Evolutionary conservation across 192 early-diverging fungal species (phyloP).

Genomic region (Funneliformis geosporum): DNA sequence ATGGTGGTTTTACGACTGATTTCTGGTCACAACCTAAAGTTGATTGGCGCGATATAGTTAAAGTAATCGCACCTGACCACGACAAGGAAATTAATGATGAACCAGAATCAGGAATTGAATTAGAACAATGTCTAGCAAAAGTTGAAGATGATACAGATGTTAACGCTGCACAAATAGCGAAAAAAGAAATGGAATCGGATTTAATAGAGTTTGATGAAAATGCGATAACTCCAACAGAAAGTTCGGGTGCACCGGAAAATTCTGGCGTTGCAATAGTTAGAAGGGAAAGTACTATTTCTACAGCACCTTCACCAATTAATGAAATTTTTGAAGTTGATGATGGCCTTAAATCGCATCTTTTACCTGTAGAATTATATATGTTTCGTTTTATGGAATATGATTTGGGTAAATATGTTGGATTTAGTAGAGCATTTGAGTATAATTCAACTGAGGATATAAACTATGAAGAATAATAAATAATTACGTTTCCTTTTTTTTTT

Average conservation of each 20-base stretch:
- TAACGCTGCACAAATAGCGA: constrained; percentile 53
- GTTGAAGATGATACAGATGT: constrained; percentile 72
- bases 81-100: constrained; percentile 36
- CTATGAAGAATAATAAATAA: too few relatives aligned
- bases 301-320: constrained; percentile 12
- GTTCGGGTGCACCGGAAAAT: constrained; percentile 42
- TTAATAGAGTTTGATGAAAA: constrained; percentile 63
- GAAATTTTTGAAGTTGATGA: constrained; percentile 33
- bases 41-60: constrained; percentile 61
- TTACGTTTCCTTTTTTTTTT: too few relatives aligned
- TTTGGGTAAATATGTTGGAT: constrained; percentile 56
- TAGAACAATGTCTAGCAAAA: constrained; percentile 60
- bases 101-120: constrained; percentile 39
- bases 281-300: constrained; percentile 30
- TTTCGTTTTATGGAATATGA: constrained; percentile 60
- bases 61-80: constrained; percentile 41
- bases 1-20: constrained; percentile 73
- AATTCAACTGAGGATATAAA: too few relatives aligned
- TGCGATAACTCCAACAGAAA: constrained; percentile 32
- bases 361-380: constrained; percentile 78
- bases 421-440: constrained; percentile 40
- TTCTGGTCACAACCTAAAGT: constrained; percentile 51
- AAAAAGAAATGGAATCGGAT: constrained; percentile 62
- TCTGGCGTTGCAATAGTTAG: constrained; percentile 19
- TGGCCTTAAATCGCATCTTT: constrained; percentile 41